phyloP scores from a whole-genome alignment of 2,329 filamentous ascomycete genomes.

The Aspergillus transmontanensis region DNA sequence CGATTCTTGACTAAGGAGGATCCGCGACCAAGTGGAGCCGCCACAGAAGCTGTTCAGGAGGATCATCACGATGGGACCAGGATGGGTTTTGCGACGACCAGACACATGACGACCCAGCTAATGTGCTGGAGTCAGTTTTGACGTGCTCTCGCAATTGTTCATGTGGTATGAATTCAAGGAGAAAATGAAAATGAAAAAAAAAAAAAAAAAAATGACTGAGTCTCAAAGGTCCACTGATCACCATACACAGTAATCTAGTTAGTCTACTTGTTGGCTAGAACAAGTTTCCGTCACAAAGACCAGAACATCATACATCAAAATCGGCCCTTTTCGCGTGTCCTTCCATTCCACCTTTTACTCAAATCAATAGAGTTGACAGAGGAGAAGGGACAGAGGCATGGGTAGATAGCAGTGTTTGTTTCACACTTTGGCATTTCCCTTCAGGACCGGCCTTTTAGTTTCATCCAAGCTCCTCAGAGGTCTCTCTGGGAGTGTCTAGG shows the following conservation, averaged over 20 bases:
- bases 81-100: not conserved
- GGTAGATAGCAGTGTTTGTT: not conserved
- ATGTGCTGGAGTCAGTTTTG: not conserved
- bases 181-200: not conserved
- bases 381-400: not conserved
- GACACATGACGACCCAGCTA: not conserved
- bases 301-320: not conserved
- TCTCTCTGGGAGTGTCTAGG: not conserved
- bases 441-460: not conserved
- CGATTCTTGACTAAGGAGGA: slow-evolving; percentile 9
- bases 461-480: not conserved
- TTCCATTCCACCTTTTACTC: not conserved
- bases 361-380: not conserved
- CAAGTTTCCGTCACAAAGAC: not conserved
- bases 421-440: not conserved
- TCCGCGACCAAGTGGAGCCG: not conserved
- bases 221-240: not conserved
- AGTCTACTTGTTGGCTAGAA: not conserved
- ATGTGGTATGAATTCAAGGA: not conserved
- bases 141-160: not conserved
- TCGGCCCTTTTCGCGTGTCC: not conserved
- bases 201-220: not conserved
- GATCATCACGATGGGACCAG: not conserved
- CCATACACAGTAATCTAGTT: not conserved
- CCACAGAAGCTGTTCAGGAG: slow-evolving; percentile 2